Percentiles rank a stretch among this genome's conserved stretches.
These are phyloP conservation scores for Cucurbita maxima DNA, from an alignment of 306 rosid species.

Conservation along the genomic window DNA sequence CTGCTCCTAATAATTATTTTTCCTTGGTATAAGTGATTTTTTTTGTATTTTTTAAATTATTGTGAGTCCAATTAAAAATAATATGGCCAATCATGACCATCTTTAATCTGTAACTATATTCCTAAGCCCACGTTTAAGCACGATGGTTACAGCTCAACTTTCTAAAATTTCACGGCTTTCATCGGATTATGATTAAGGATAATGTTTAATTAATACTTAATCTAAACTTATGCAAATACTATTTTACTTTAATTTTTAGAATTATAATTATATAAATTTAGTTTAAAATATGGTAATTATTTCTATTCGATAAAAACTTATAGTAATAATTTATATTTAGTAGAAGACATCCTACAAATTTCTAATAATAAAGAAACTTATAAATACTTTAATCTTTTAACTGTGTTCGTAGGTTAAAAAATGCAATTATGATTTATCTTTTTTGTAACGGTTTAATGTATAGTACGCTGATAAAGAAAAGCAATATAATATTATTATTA, in stretches of 20 bases:
- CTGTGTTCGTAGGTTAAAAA: too few species aligned
- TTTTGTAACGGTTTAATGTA: too few species aligned
- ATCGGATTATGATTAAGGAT: not conserved
- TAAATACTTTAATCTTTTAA: too few species aligned
- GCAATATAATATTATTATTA: not conserved
- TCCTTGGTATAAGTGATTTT: constrained; percentile 35
- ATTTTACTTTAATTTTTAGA: too few species aligned
- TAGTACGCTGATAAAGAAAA: not conserved
- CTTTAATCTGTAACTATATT: constrained; percentile 27
- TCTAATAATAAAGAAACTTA: too few species aligned
- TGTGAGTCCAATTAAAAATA: constrained; percentile 18
- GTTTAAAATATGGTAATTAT: not conserved
- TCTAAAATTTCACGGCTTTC: not conserved
- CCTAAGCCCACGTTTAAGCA: constrained; percentile 73
- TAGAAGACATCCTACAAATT: too few species aligned
- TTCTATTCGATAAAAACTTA: too few species aligned
- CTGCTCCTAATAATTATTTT: constrained; percentile 43
- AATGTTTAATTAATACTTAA: not conserved
- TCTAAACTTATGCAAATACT: not conserved
- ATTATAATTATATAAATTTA: too few species aligned
- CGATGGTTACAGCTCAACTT: constrained; percentile 84
- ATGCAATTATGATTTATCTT: too few species aligned
- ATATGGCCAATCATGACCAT: constrained; percentile 28
- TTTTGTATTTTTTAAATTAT: not conserved
- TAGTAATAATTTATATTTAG: too few species aligned